Conservation (phyloP, 305 asterid genomes). For the Coffea humblotiana region DNA sequence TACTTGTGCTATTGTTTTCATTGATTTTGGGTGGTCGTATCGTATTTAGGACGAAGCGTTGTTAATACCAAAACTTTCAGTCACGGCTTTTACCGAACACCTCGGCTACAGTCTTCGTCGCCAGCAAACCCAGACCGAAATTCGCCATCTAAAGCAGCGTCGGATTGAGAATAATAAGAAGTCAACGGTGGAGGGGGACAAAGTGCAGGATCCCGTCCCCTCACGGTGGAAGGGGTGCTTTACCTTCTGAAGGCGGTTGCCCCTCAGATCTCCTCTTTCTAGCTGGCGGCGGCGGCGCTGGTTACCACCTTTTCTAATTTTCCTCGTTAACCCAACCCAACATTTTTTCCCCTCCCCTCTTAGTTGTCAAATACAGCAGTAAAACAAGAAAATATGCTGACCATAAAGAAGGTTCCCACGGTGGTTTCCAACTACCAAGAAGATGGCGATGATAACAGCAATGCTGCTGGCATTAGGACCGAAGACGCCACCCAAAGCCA, state of each 20-base stretch:
- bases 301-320: not conserved
- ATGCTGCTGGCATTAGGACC: conserved; percentile 6
- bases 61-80: conserved; percentile 4
- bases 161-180: not conserved
- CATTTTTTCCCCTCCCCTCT: not conserved
- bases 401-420: conserved; percentile 66
- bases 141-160: conserved; percentile 21
- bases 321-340: not conserved
- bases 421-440: conserved; percentile 66
- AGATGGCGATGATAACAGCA: conserved; percentile 18
- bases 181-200: conserved; percentile 33
- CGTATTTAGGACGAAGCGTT: not conserved
- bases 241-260: conserved; percentile 73
- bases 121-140: conserved; percentile 17
- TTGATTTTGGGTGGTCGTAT: not conserved
- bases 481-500: conserved; percentile 29
- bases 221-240: conserved; percentile 80
- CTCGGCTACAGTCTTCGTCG: conserved; percentile 17
- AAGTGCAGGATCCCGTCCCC: conserved; percentile 59
- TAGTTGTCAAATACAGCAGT: too few relatives aligned
- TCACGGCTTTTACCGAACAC: conserved; percentile 44
- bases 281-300: conserved; percentile 65
- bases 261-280: conserved; percentile 74
- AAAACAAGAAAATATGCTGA: conserved; percentile 35
- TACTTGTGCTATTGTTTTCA: too few relatives aligned